A percentile compares a stretch with the other conserved stretches of the same genome.
Conservation (phyloP, 106 monocot species). For the Dioscorea dumetorum region DNA sequence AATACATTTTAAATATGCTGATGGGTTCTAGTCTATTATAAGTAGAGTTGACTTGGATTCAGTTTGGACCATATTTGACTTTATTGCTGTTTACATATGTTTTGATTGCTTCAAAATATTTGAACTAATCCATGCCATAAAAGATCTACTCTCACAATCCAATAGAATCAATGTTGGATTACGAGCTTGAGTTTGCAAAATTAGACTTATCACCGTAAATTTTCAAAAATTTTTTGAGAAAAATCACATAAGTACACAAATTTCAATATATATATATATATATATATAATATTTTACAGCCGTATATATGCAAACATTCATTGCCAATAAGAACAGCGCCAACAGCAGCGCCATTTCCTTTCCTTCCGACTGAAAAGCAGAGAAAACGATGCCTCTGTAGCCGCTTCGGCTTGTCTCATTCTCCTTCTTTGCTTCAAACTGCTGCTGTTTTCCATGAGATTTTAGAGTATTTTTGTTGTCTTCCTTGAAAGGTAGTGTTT, state of each 20-base stretch:
- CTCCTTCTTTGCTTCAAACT: not conserved
- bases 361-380: not conserved
- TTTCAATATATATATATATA: too few species aligned
- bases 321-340: not conserved
- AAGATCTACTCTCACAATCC: too few species aligned
- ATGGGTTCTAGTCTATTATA: too few species aligned
- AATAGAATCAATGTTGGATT: not conserved
- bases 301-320: not conserved
- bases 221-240: too few species aligned
- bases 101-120: not conserved
- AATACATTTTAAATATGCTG: too few species aligned
- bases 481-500: not conserved
- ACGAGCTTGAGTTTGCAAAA: too few species aligned
- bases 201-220: too few species aligned
- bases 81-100: not conserved
- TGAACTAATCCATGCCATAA: not conserved
- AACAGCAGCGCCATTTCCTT: not conserved
- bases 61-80: not conserved
- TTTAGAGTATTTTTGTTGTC: not conserved
- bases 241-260: too few species aligned
- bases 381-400: not conserved
- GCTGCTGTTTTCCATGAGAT: not conserved
- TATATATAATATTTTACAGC: too few species aligned
- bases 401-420: not conserved
- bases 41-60: too few species aligned